Evolutionary conservation across 345 rosid species (phyloP).

Genomic region (Salix arbutifolia): DNA sequence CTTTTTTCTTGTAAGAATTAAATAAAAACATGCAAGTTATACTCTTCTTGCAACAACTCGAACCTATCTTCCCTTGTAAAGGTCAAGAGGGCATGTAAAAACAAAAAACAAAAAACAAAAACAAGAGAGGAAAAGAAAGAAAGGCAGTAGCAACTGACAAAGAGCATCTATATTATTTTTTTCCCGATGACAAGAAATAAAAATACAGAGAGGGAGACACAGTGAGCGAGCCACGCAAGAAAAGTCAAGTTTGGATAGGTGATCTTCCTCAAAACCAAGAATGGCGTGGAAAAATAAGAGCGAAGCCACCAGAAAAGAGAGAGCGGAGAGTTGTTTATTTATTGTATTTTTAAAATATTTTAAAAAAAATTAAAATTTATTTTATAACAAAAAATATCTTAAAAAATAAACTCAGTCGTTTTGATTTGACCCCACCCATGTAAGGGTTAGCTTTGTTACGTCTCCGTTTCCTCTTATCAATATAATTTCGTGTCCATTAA

Average conservation of each 20-base stretch:
- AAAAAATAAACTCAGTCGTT: not conserved
- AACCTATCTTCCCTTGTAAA: not conserved
- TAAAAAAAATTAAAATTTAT: too few relatives aligned
- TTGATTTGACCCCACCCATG: constrained; percentile 22
- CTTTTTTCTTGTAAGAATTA: not conserved
- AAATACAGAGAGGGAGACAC: not conserved
- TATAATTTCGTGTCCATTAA: not conserved
- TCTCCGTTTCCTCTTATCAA: not conserved
- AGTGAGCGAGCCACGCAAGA: constrained; percentile 11
- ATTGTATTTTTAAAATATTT: too few relatives aligned
- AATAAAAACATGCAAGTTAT: not conserved
- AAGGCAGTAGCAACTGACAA: too few relatives aligned
- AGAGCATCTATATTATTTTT: not conserved
- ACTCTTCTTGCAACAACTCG: not conserved
- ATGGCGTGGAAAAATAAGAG: constrained; percentile 29
- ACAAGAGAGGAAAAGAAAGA: not conserved
- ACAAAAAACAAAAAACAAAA: too few relatives aligned
- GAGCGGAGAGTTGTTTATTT: not conserved
- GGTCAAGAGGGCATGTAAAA: not conserved
- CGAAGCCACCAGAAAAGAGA: constrained; percentile 21
- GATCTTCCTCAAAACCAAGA: constrained; percentile 34
- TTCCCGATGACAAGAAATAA: not conserved
- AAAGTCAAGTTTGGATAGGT: constrained; percentile 22
- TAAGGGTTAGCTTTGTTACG: not conserved
- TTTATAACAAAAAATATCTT: too few relatives aligned